A percentile compares a stretch with the other conserved stretches of the same genome.
Evolutionary conservation across 768 basidiomycete species (phyloP).

Genomic region (Sistotremastrum niveocremeum): DNA sequence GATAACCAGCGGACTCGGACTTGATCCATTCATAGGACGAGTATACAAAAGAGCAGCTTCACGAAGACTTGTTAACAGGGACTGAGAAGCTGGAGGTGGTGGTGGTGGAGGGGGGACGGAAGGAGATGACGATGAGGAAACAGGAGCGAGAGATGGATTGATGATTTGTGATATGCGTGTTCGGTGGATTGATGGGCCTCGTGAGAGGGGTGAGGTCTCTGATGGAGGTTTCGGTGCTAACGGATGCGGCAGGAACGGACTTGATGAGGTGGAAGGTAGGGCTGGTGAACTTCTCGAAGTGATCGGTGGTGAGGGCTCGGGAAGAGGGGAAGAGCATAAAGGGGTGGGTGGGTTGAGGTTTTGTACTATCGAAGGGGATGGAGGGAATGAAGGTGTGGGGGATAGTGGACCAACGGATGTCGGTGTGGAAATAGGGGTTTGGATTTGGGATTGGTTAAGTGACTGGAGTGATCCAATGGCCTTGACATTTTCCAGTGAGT

Average conservation of each 20-base stretch:
- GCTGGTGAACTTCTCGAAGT: conserved; percentile 3
- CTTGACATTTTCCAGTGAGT: conserved; percentile 17
- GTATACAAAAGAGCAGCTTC: too few species aligned
- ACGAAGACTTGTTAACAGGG: too few species aligned
- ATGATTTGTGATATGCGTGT: conserved; percentile 2
- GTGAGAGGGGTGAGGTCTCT: conserved; percentile 5
- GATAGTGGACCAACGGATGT: conserved; percentile 1
- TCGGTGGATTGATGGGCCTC: background rate
- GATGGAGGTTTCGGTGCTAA: conserved; percentile 34
- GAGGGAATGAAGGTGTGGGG: conserved; percentile 6
- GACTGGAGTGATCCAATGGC: conserved; percentile 1
- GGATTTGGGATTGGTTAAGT: too few species aligned
- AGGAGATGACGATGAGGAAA: conserved; percentile 1
- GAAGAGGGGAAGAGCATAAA: conserved; percentile 12
- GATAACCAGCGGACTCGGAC: conserved; percentile 3
- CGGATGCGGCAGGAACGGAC: conserved; percentile 40
- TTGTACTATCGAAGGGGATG: background rate
- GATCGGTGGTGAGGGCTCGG: conserved; percentile 10
- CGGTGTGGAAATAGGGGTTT: background rate
- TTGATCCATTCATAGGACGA: too few species aligned
- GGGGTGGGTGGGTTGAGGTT: conserved; percentile 10
- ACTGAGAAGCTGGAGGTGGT: background rate
- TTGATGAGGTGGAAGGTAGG: conserved; percentile 6
- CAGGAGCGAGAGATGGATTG: conserved; percentile 9
- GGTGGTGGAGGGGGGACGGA: conserved; percentile 13